Conservation (phyloP, 441 rosid genomes). For the Oxalis stricta region DNA sequence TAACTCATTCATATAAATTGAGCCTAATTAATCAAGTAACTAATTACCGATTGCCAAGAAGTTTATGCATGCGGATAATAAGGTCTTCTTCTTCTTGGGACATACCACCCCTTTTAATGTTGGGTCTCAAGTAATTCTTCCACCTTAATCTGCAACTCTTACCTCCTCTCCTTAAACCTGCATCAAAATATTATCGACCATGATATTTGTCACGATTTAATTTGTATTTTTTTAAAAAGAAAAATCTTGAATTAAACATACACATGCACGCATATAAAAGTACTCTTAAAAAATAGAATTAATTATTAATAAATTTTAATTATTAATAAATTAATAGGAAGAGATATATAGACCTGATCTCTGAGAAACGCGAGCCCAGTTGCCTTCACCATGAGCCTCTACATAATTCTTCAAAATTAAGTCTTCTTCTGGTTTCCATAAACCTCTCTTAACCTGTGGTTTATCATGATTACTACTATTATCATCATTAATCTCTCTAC, state of each 20-base stretch:
- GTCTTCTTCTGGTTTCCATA: slow-evolving; percentile 63
- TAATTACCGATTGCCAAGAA: slow-evolving; percentile 45
- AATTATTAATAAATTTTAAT: too few relatives aligned
- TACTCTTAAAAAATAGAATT: too few relatives aligned
- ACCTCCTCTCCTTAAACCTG: slow-evolving; percentile 54
- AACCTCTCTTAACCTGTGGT: slow-evolving; percentile 29
- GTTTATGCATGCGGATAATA: slow-evolving; percentile 61
- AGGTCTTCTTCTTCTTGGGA: slow-evolving; percentile 60
- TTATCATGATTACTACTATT: too few relatives aligned
- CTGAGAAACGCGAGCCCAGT: slow-evolving; percentile 45
- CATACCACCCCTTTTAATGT: slow-evolving; percentile 50
- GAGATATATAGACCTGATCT: slow-evolving; percentile 37
- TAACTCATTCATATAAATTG: too few relatives aligned
- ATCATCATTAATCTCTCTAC: too few relatives aligned
- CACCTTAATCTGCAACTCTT: slow-evolving; percentile 63
- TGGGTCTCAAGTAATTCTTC: slow-evolving; percentile 59
- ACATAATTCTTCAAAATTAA: slow-evolving; percentile 33
- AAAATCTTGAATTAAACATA: too few relatives aligned
- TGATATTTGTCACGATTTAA: too few relatives aligned
- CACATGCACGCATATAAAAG: too few relatives aligned
- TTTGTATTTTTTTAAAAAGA: too few relatives aligned
- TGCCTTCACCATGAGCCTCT: slow-evolving; percentile 53
- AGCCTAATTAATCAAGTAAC: not conserved
- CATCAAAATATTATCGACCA: too few relatives aligned
- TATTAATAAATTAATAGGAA: not conserved